Percentiles rank a stretch among this genome's conserved stretches.
Conservation (phyloP, 345 rosid species). For the Brassica juncea region DNA sequence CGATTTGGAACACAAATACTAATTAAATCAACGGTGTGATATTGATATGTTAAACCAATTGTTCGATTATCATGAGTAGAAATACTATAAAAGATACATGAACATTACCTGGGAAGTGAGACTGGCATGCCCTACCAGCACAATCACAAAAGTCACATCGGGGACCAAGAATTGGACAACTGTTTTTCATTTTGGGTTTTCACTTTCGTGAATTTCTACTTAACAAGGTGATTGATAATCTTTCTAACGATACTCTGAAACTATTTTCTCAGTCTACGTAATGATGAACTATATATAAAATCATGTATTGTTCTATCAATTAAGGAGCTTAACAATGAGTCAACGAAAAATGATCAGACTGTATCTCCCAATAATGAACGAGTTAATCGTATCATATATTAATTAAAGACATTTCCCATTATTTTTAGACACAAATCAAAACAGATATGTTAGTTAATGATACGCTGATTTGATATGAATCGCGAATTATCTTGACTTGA, state of each 20-base stretch:
- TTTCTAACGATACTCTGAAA: neutral
- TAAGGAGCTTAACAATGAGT: neutral
- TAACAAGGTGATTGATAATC: neutral
- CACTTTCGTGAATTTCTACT: neutral
- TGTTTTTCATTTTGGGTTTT: conserved; percentile 4
- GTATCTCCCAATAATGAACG: neutral
- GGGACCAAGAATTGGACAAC: conserved; percentile 15
- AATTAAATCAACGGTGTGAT: neutral
- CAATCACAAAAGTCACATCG: neutral
- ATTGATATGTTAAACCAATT: neutral
- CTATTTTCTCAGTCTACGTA: neutral
- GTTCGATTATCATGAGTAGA: neutral
- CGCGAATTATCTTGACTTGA: neutral
- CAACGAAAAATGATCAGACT: neutral
- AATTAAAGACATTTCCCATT: neutral
- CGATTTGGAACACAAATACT: neutral
- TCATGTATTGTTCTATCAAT: neutral
- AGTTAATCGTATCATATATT: neutral
- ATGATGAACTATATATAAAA: neutral
- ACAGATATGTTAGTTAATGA: neutral
- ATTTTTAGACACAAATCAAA: neutral
- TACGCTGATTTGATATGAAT: neutral
- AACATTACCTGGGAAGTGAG: conserved; percentile 27
- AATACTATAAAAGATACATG: neutral
- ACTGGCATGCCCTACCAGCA: conserved; percentile 23